Evolutionary conservation across 768 basidiomycete genomes (phyloP).

Genomic region (Lentinula sp.): DNA sequence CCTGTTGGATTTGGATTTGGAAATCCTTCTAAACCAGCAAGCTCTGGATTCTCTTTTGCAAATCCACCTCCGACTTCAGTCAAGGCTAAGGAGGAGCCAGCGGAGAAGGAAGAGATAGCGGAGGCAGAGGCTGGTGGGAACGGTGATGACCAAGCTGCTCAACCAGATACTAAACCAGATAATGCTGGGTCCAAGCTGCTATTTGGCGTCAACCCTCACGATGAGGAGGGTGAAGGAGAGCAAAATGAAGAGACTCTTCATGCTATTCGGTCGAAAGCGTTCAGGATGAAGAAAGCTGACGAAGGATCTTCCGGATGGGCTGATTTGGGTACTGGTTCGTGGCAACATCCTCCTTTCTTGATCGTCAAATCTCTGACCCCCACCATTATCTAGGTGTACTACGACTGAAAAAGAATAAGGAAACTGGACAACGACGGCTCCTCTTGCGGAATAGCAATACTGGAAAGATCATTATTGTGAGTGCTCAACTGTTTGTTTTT

Average conservation of each 20-base stretch:
- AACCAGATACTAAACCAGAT: constrained; percentile 9
- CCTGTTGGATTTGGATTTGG: constrained; percentile 61
- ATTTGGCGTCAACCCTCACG: constrained; percentile 37
- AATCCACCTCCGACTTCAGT: neutral
- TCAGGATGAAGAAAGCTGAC: constrained; percentile 45
- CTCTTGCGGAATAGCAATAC: constrained; percentile 69
- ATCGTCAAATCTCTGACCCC: neutral
- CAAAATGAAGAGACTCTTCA: constrained; percentile 70
- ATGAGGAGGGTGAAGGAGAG: constrained; percentile 75
- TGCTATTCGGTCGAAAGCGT: constrained; percentile 56
- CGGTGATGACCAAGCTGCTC: constrained; percentile 17
- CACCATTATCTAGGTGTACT: constrained; percentile 44
- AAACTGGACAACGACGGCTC: constrained; percentile 48
- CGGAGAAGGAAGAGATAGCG: constrained; percentile 12
- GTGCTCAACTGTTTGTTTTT: constrained; percentile 19
- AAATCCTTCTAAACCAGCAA: constrained; percentile 25
- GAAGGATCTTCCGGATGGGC: constrained; percentile 47
- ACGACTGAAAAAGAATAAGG: constrained; percentile 70
- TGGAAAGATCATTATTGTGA: constrained; percentile 68
- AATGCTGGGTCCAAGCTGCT: constrained; percentile 2
- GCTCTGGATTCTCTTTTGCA: constrained; percentile 3
- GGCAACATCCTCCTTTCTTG: neutral
- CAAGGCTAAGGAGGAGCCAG: neutral
- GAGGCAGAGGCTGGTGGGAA: constrained; percentile 13
- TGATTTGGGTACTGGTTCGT: constrained; percentile 63